Base-by-base conservation (phyloP, 1,284 basidiomycete genomes). In the Leccinum pachyderme region DNA sequence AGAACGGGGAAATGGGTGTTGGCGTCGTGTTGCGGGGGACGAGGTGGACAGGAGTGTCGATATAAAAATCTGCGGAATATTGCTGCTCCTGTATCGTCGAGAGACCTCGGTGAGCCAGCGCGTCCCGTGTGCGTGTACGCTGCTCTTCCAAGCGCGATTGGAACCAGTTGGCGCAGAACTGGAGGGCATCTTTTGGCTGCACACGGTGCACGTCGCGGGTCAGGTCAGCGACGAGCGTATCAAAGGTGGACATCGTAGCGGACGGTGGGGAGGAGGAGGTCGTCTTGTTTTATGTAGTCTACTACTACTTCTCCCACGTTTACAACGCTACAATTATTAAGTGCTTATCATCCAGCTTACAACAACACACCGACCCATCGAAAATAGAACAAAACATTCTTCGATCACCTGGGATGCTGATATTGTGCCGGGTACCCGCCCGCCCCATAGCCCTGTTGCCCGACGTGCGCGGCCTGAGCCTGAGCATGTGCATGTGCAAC, bases 151-250 rank as follows among this genome's bases (percentile, higher is more conserved):
- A 77, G 56, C 91, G 83, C 56, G 80, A 78, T 68, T 95, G 91
- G 77, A 98, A 98, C 95, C 95, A 98, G 69, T 88, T 94, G 51
- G 95, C 88, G 67, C 93, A 96, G 77, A 93, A 98, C 73, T 98
- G 95, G 51, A 97, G 84, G 4, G 89, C 83, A 69, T 98, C 95
- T 63, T 83, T 83, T 18, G 95, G 95, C 66, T 93, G 89, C 15
- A 87, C 89, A 60, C 91, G 85, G 39, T 90, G 79, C 48, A 84
- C 84, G 72, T 97, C 95, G 67, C 91, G 86, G 62, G 91, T 90
- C 59, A 98, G 81, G 66, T 98, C 93, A 61, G 81, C 83, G 64
- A 98, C 81, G 62, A 98, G 84, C 31, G 77, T 72, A 64, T 91
- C 86, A 69, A 91, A 92, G 28, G 90, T 90, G 39, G 89, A 87